These are phyloP conservation scores for Fusarium anguioides DNA, from an alignment of 2,329 filamentous ascomycete species.

Conservation along the genomic window DNA sequence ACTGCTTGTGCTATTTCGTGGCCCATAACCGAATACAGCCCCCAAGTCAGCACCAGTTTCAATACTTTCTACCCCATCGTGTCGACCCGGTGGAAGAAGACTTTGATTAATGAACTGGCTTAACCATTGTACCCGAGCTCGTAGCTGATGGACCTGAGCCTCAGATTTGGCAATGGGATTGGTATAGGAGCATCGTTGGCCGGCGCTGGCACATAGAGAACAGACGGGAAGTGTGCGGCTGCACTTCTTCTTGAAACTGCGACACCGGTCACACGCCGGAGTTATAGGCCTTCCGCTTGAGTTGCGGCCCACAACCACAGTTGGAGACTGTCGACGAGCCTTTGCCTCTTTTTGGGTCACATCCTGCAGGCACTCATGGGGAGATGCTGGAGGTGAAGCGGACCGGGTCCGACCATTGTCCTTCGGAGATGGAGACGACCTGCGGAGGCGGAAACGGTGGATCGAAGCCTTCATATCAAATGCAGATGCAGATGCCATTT, in stretches of 20 bases:
- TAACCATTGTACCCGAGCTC: slow-evolving; percentile 56
- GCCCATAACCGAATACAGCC: slow-evolving; percentile 11
- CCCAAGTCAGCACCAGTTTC: slow-evolving; percentile 52
- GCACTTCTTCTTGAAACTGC: slow-evolving; percentile 60
- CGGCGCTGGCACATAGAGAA: slow-evolving; percentile 53
- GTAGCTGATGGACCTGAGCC: slow-evolving; percentile 51
- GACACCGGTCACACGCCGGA: slow-evolving; percentile 56
- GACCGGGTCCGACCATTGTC: slow-evolving; percentile 43
- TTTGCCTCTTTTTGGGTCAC: slow-evolving; percentile 37
- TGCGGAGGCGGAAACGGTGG: slow-evolving; percentile 44
- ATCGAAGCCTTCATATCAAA: slow-evolving; percentile 45
- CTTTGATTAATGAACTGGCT: slow-evolving; percentile 52
- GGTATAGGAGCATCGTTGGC: slow-evolving; percentile 52
- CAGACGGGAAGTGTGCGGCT: slow-evolving; percentile 56
- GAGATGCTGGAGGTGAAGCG: slow-evolving; percentile 43
- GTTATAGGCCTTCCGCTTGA: slow-evolving; percentile 23
- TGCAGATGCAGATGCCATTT: slow-evolving; percentile 45
- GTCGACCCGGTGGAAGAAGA: slow-evolving; percentile 38
- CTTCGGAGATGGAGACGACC: slow-evolving; percentile 42
- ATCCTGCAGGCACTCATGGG: slow-evolving; percentile 21
- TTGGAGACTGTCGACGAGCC: slow-evolving; percentile 1
- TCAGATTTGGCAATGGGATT: slow-evolving; percentile 49
- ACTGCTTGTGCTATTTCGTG: background rate
- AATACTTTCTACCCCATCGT: slow-evolving; percentile 48
- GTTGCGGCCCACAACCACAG: background rate